Base-by-base conservation (phyloP, 257 asterid species). In the Leptodermis oblonga region DNA sequence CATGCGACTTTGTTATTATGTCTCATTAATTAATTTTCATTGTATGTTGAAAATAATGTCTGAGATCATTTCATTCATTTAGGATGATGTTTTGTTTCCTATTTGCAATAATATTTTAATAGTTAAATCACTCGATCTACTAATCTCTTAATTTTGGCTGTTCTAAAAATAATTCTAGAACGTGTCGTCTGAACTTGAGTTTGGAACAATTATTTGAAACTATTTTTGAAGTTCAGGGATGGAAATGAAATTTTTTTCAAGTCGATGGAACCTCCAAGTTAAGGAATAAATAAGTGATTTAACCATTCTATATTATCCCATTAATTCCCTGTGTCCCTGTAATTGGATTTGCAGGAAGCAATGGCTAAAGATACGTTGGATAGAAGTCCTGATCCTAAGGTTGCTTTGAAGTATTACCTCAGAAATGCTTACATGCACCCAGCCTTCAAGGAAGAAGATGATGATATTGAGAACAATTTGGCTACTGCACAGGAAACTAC, bases 321-420 rank as follows among this genome's bases (percentile, higher is more conserved):
- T 59, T 6, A 2, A 62, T 28, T 42, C 48, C 13, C 11, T 20
- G 1, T 7, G 7, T 63, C 31, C 25, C n/a, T 23, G 15, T 60
- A 5, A 6, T 48, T n/a, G 62, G 67, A 56, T 30, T 58, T 76
- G 23, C 77, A 90, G 96, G 92, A 87, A 82, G 88, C 95, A 45
- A 82, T 82, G 90, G 83, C 82, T 88, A 87, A 84, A 69, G 96
- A 90, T 64, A 86, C 86, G 0, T 74, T 86, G 60, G 95, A 90
- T 73, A 90, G 86, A 26, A 80, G 87, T 17, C 80, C 74, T 73
- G 95, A 86, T 70, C 95, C 86, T 17, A 80, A 80, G 72, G 77
- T 87, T 62, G 82, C 82, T 22, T 51, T 90, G 77, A 87, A 83
- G 74, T 83, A 76, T 75, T 86, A 83, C 76, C 95, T 87, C 67